Conservation (phyloP, 352 stramenopile genomes). For the Pilasporangium apinafurcum region DNA sequence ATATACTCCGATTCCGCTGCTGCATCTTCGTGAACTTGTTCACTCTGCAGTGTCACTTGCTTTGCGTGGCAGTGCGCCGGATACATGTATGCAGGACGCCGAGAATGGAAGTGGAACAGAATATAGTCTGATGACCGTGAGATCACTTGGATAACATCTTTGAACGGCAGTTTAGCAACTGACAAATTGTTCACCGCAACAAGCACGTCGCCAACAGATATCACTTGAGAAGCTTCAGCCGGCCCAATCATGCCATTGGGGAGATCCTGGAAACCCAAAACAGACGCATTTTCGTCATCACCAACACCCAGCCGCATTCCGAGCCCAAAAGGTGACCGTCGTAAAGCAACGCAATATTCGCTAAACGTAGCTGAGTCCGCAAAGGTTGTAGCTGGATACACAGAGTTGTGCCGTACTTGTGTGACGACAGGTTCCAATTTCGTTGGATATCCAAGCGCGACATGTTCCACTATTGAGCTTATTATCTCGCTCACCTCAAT, state of each 20-base stretch:
- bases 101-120: constrained; percentile 81
- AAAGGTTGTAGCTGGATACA: constrained; percentile 45
- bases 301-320: constrained; percentile 77
- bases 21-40: constrained; percentile 27
- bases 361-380: constrained; percentile 42
- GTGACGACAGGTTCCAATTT: constrained; percentile 29
- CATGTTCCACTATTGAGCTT: constrained; percentile 74
- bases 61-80: constrained; percentile 59
- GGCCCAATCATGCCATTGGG: constrained; percentile 67
- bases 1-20: constrained; percentile 44
- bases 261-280: constrained; percentile 80
- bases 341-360: constrained; percentile 70
- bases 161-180: constrained; percentile 55
- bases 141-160: constrained; percentile 75
- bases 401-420: constrained; percentile 42
- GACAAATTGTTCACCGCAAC: constrained; percentile 72
- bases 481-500: constrained; percentile 70
- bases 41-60: constrained; percentile 37
- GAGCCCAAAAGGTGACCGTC: constrained; percentile 59
- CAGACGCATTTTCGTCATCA: constrained; percentile 47
- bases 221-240: constrained; percentile 67
- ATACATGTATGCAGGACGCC: constrained; percentile 52
- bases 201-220: constrained; percentile 63
- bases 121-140: constrained; percentile 50
- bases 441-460: constrained; percentile 71